A percentile compares a stretch with the other conserved stretches of the same genome.
These are phyloP conservation scores for Talaromyces nanjingensis DNA, from an alignment of 495 filamentous ascomycete genomes.

Conservation along the genomic window DNA sequence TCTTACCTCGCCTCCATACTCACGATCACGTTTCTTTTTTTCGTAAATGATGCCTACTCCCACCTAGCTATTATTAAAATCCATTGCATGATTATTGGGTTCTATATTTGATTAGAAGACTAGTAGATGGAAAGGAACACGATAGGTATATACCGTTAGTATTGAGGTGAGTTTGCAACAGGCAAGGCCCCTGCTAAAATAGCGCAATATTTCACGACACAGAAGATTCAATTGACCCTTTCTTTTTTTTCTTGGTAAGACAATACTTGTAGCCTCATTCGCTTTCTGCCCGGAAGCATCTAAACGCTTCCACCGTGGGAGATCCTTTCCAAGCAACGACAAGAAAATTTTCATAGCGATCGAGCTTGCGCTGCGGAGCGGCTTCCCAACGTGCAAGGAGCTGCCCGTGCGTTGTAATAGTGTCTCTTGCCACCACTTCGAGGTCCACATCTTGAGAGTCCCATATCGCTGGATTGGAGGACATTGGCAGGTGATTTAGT, in stretches of 20 bases:
- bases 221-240: not conserved
- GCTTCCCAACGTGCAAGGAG: not conserved
- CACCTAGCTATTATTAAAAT: not conserved
- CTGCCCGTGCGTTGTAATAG: not conserved
- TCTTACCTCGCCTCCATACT: not conserved
- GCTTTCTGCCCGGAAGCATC: not conserved
- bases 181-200: not conserved
- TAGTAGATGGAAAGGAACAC: not conserved
- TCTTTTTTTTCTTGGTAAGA: too few species aligned
- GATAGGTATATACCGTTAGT: not conserved
- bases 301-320: not conserved
- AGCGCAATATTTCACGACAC: not conserved
- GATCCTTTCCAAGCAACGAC: not conserved
- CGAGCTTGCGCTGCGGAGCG: not conserved
- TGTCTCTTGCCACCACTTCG: not conserved
- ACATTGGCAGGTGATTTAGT: not conserved
- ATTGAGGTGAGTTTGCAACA: not conserved
- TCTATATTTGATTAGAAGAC: not conserved
- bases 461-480: not conserved
- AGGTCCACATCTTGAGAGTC: not conserved
- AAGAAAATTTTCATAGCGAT: not conserved
- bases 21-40: not conserved
- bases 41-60: not conserved
- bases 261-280: not conserved
- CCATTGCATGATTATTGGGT: not conserved